Percentiles rank a stretch among this genome's conserved stretches.
These are phyloP conservation scores for Amesomyces nigricolor DNA, from an alignment of 2,329 filamentous ascomycete species.

Conservation along the genomic window DNA sequence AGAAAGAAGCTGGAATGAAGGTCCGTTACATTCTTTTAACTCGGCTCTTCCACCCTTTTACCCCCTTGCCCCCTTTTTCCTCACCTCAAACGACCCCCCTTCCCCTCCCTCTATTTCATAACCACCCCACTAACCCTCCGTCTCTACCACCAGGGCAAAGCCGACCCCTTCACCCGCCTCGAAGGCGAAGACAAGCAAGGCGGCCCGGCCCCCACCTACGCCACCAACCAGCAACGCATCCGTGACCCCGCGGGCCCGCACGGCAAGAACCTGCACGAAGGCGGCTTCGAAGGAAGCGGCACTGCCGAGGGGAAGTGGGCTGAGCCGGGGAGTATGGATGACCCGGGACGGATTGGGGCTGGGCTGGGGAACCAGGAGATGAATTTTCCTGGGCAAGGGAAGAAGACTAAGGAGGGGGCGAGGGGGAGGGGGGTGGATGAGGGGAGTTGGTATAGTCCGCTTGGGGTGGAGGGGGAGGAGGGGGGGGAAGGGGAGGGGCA, in stretches of 20 bases:
- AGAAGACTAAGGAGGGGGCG: not conserved
- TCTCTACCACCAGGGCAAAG: not conserved
- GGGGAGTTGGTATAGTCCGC: constrained; percentile 12
- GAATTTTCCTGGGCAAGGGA: not conserved
- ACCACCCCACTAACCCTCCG: too few species aligned
- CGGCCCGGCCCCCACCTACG: constrained; percentile 24
- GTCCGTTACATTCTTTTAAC: too few species aligned
- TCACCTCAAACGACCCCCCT: too few species aligned
- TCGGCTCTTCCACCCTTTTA: too few species aligned
- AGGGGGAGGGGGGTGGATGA: not conserved
- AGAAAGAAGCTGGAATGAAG: too few species aligned
- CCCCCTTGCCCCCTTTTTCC: too few species aligned
- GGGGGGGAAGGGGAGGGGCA: too few species aligned
- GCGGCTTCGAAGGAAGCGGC: constrained; percentile 25
- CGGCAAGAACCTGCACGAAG: constrained; percentile 28
- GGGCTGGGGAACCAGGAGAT: not conserved
- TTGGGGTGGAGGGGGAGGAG: not conserved
- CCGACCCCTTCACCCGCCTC: too few species aligned
- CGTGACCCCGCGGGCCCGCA: constrained; percentile 18
- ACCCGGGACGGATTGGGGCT: constrained; percentile 21
- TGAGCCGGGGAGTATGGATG: constrained; percentile 27
- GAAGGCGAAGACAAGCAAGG: constrained; percentile 6
- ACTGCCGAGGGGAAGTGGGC: constrained; percentile 21
- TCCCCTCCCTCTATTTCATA: too few species aligned
- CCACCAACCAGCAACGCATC: constrained; percentile 5